Evolutionary conservation across 306 rosid species (phyloP), one percentile per base, ranked within the genome.

Genomic region (Corylus heterophylla): DNA sequence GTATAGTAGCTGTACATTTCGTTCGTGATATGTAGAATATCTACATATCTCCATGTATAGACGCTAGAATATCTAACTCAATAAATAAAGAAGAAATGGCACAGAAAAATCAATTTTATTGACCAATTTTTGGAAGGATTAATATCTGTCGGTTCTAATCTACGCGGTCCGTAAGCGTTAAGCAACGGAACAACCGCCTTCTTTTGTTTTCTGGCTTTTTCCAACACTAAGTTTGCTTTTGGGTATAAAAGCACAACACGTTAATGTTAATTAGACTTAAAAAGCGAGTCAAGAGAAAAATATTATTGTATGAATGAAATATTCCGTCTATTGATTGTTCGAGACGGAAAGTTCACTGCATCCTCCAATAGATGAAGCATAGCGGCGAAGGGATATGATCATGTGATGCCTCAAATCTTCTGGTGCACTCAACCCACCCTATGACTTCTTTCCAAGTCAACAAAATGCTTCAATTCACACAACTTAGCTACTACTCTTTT

Each of bases 341-440:
- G 71, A 63, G 74, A 58, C 68, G 73, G 75, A 82, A 78, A 37
- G 85, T 48, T 72, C 79, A 66, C 64, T 47, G 17, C 42, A 16
- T 64, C 44, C 9, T 0, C 47, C 27, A 37, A 37, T 29, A 74
- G 16, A n/a, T 7, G 42, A 13, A 39, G 12, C 27, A 29, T 7
- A 1, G 55, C 18, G 48, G 62, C 42, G 1, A 77, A 29, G 54
- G 54, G 16, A 77, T 76, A 1, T 54, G 25, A 49, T 5, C 2
- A 22, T 29, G 1, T 29, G 1, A 39, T 7, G 20, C 42, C 76
- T 48, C 31, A 7, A 29, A 67, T 10, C 72, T 39, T 67, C 0
- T 1, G 31, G 6, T 42, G 17, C 50, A 78, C 71, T 78, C 76
- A 70, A 78, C 81, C 20, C 17, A 16, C 2, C 7, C 45, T 10